Base-by-base conservation (phyloP, 2,329 filamentous ascomycete genomes). In the Arthrobotrys sphaeroides region DNA sequence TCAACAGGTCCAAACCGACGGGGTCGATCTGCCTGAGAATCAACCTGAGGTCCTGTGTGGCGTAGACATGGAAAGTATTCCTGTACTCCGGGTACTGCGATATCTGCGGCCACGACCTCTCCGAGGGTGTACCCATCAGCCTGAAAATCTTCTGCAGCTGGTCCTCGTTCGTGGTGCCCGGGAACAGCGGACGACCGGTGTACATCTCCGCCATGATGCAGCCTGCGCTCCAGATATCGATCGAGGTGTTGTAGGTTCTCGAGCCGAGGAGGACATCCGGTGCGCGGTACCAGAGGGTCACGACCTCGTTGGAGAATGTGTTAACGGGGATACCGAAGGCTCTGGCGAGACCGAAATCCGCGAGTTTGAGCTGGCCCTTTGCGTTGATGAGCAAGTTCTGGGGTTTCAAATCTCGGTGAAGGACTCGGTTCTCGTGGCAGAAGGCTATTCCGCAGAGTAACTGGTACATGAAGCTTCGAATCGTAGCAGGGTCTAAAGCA, bases 201-300 rank as follows among this genome's bases (percentile, higher is more conserved):
- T 96, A 98, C 93, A 99, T 97, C 84, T 99, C 95, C 7, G 95
- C 95, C 95, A 99, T 98, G 85, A 99, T 99, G 83, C 95, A 99
- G 68, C 95, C 95, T 5, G 95, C 95, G 5, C 93, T 97, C 95
- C 95, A 99, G 82, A 99, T 98, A 81, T 99, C 95, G 82, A 99
- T 98, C 84, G 93, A 96, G n/a, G 95, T 99, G 84, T 97, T 99
- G 85, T 99, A 99, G 20, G 95, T 98, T 78, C 95, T 87, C 80
- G 91, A 95, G 61, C 95, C 95, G 49, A 99, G 88, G 60, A 99
- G 87, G 51, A 99, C 95, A 80, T 99, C 95, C 0, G 95, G 95
- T 0, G 95, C 95, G 45, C 95, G 91, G 83, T 99, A 99, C 94
- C 94, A 98, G 16, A 98, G 86, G 0, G 95, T 98, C 45, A 98